Conservation (phyloP, 2,329 filamentous ascomycete species). For the Phaeosphaeria sp. region DNA sequence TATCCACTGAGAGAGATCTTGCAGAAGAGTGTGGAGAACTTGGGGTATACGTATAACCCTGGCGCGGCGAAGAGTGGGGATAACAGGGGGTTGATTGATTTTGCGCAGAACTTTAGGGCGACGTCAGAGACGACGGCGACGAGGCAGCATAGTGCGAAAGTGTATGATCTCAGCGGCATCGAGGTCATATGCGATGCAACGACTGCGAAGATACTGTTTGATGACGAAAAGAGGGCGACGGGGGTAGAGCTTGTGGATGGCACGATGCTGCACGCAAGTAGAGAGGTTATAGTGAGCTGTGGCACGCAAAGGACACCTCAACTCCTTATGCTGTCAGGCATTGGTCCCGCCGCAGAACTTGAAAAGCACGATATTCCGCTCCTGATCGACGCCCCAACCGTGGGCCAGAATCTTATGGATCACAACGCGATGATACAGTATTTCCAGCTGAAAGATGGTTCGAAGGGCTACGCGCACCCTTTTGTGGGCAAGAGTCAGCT, state of each 20-base stretch:
- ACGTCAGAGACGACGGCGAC: conserved; percentile 15
- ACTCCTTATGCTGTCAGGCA: conserved; percentile 45
- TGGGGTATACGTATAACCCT: conserved; percentile 19
- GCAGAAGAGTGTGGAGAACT: conserved; percentile 9
- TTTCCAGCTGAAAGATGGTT: conserved; percentile 23
- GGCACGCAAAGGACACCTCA: conserved; percentile 49
- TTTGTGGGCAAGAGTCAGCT: conserved; percentile 17
- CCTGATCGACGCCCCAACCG: conserved; percentile 19
- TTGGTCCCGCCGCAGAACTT: conserved; percentile 34
- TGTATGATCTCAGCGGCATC: conserved; percentile 23
- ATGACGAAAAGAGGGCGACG: conserved; percentile 21
- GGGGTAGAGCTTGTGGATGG: conserved; percentile 40
- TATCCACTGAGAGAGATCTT: conserved; percentile 21
- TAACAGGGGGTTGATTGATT: conserved; percentile 15
- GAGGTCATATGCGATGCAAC: conserved; percentile 12
- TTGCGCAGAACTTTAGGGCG: conserved; percentile 18
- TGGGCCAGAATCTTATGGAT: conserved; percentile 35
- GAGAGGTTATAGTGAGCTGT: conserved; percentile 53
- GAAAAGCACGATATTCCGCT: conserved; percentile 17
- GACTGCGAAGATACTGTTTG: conserved; percentile 20
- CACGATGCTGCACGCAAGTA: conserved; percentile 20
- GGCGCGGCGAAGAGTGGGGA: conserved; percentile 17
- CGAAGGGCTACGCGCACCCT: conserved; percentile 21
- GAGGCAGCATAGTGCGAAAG: conserved; percentile 23
- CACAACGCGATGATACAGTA: conserved; percentile 18